Evolutionary conservation across 768 basidiomycete genomes (phyloP).

Genomic region (Psilocybe sp.): DNA sequence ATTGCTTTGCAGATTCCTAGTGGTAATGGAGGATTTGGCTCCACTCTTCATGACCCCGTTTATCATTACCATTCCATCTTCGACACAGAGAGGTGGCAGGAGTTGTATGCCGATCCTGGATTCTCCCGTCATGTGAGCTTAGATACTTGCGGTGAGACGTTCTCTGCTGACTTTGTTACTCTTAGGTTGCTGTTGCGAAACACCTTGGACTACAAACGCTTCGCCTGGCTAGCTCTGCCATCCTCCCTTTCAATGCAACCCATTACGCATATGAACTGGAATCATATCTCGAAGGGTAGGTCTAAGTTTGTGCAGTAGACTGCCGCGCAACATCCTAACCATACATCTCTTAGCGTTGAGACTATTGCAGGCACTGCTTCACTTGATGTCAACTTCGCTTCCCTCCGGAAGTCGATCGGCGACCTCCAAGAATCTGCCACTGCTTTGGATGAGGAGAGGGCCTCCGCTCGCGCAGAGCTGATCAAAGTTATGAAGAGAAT

Average conservation of each 20-base stretch:
- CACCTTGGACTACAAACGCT: constrained; percentile 62
- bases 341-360: constrained; percentile 41
- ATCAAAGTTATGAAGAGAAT: constrained; percentile 32
- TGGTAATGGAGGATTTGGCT: constrained; percentile 37
- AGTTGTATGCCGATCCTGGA: constrained; percentile 67
- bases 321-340: too few relatives aligned
- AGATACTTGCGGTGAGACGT: constrained; percentile 12
- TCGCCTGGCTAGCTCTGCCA: constrained; percentile 53
- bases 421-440: constrained; percentile 46
- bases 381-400: constrained; percentile 30
- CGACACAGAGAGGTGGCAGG: constrained; percentile 68
- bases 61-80: constrained; percentile 79
- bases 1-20: constrained; percentile 32
- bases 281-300: constrained; percentile 54
- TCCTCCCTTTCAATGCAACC: constrained; percentile 72
- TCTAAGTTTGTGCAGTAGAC: constrained; percentile 12
- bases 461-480: constrained; percentile 46
- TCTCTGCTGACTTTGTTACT: not conserved
- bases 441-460: constrained; percentile 56
- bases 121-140: constrained; percentile 59
- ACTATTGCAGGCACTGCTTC: constrained; percentile 25
- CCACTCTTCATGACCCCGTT: constrained; percentile 46
- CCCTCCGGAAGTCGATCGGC: constrained; percentile 43
- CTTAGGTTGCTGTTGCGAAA: constrained; percentile 60
- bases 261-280: constrained; percentile 64